These are phyloP conservation scores for Colletotrichum shisoi DNA, from an alignment of 2,329 filamentous ascomycete genomes.

Conservation along the genomic window DNA sequence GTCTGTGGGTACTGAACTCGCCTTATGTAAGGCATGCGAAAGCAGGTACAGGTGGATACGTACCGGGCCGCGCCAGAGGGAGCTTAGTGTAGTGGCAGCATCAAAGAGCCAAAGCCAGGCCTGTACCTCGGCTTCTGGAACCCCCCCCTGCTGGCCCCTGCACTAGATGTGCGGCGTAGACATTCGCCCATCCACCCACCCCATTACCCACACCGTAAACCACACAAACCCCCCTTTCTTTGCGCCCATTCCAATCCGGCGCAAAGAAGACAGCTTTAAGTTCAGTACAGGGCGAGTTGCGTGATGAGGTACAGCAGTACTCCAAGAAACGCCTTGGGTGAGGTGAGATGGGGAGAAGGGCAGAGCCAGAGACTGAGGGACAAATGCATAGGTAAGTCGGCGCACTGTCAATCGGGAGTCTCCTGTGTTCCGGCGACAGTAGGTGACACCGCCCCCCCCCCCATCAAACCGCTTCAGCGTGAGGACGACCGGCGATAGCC, in stretches of 20 bases:
- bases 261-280: not conserved
- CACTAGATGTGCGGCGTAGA: slow-evolving; percentile 17
- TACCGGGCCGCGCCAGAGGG: slow-evolving; percentile 22
- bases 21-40: slow-evolving; percentile 30
- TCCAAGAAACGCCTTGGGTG: not conserved
- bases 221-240: not conserved
- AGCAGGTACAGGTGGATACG: slow-evolving; percentile 36
- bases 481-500: slow-evolving; percentile 36
- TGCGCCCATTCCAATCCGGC: not conserved
- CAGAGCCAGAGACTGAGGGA: not conserved
- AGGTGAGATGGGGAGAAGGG: not conserved
- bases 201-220: slow-evolving; percentile 15
- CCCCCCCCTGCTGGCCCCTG: slow-evolving; percentile 34
- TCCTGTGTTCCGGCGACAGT: slow-evolving; percentile 17
- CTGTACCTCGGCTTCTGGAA: slow-evolving; percentile 33
- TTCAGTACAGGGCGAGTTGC: not conserved
- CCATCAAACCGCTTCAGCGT: slow-evolving; percentile 32
- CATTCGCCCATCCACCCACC: slow-evolving; percentile 11
- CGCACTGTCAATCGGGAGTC: slow-evolving; percentile 27
- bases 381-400: slow-evolving; percentile 1
- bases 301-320: not conserved
- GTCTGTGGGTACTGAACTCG: not conserved
- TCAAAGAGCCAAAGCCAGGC: not conserved
- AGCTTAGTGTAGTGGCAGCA: not conserved
- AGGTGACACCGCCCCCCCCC: slow-evolving; percentile 22